These are phyloP conservation scores for Globisporangium irregulare DNA, from an alignment of 352 stramenopile genomes.

Conservation along the genomic window DNA sequence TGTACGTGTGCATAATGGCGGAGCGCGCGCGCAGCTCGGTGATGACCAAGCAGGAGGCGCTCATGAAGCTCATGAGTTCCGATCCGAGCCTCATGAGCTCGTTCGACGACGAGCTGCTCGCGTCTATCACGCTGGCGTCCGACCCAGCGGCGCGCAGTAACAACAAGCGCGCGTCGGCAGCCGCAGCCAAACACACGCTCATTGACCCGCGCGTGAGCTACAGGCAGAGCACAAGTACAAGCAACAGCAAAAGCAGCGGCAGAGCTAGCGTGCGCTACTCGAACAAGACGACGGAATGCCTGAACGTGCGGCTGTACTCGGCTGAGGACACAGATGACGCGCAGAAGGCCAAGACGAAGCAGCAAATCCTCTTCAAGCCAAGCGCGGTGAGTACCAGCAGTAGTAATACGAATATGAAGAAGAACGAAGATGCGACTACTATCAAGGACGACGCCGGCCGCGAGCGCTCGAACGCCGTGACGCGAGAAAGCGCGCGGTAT, in stretches of 20 bases:
- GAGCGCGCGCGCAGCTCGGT: slow-evolving; percentile 21
- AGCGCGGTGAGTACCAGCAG: neutral
- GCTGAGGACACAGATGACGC: slow-evolving; percentile 18
- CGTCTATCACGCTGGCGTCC: slow-evolving; percentile 35
- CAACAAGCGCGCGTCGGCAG: neutral
- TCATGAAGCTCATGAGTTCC: slow-evolving; percentile 43
- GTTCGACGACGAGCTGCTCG: slow-evolving; percentile 36
- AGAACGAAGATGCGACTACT: slow-evolving; percentile 20
- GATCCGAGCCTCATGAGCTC: slow-evolving; percentile 39
- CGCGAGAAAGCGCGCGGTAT: slow-evolving; percentile 13
- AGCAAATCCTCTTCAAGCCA: neutral
- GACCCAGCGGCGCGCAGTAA: neutral
- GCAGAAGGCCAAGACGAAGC: slow-evolving; percentile 5
- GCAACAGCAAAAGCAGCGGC: neutral
- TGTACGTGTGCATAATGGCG: slow-evolving; percentile 1
- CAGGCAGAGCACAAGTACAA: neutral
- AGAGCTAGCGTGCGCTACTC: slow-evolving; percentile 1
- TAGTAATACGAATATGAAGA: slow-evolving; percentile 13
- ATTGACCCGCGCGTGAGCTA: slow-evolving; percentile 19
- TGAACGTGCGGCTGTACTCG: slow-evolving; percentile 20
- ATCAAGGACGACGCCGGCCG: slow-evolving; percentile 12
- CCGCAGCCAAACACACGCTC: slow-evolving; percentile 12
- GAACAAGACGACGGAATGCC: neutral
- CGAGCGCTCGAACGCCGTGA: slow-evolving; percentile 11
- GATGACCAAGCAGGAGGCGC: slow-evolving; percentile 36